phyloP scores from a whole-genome alignment of 2,329 filamentous ascomycete genomes.

The Shiraia bambusicola region DNA sequence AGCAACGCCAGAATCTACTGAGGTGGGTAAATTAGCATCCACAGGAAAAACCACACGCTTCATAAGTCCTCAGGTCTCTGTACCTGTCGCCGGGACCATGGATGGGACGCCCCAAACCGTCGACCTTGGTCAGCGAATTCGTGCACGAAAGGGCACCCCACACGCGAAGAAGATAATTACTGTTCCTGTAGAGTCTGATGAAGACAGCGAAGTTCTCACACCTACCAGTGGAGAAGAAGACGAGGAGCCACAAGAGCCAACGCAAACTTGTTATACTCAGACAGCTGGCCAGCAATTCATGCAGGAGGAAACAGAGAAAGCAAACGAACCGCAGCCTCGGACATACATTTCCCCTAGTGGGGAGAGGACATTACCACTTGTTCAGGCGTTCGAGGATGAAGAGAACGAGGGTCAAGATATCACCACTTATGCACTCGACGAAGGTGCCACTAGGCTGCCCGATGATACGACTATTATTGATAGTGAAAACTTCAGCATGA shows the following conservation, averaged over 20 bases:
- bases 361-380: constrained; percentile 1
- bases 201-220: constrained; percentile 24
- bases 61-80: too few species aligned
- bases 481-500: constrained; percentile 55
- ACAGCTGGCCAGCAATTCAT: neutral
- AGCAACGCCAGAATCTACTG: constrained; percentile 7
- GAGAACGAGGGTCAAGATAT: constrained; percentile 24
- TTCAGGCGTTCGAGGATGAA: constrained; percentile 13
- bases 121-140: constrained; percentile 18
- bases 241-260: neutral
- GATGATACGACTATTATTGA: constrained; percentile 51
- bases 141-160: constrained; percentile 32
- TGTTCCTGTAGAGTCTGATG: constrained; percentile 22
- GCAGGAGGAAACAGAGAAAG: neutral
- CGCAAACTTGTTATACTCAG: neutral
- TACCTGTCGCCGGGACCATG: too few species aligned
- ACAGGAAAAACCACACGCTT: neutral
- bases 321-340: constrained; percentile 2
- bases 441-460: constrained; percentile 35
- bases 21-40: neutral
- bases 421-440: constrained; percentile 31
- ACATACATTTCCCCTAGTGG: neutral
- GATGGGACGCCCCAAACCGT: constrained; percentile 17
- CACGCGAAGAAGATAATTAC: constrained; percentile 21
- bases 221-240: constrained; percentile 31